Conservation (phyloP, 192 early-diverging fungal species). For the Coemansia sp. region DNA sequence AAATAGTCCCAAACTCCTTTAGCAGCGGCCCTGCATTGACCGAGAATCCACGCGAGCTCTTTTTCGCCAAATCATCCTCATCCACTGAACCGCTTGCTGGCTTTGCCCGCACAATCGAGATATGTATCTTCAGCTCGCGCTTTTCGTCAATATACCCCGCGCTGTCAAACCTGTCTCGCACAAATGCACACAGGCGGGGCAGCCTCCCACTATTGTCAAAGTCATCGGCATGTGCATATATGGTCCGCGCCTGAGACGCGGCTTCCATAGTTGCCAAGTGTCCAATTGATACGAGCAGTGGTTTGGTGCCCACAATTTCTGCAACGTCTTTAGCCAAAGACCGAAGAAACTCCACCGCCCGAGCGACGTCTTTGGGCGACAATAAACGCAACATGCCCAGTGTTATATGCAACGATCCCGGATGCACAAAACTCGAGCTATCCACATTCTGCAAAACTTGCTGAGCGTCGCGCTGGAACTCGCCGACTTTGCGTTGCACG, state of each 20-base stretch:
- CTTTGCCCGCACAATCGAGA: constrained; percentile 26
- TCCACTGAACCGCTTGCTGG: not conserved
- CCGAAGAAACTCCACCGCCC: constrained; percentile 24
- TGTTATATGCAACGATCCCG: constrained; percentile 33
- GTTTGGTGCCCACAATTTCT: constrained; percentile 10
- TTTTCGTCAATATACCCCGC: constrained; percentile 43
- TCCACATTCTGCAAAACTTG: not conserved
- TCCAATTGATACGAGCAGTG: constrained; percentile 25
- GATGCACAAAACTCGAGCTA: constrained; percentile 12
- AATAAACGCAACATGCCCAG: constrained; percentile 46
- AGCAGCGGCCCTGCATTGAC: constrained; percentile 32
- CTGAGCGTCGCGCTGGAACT: constrained; percentile 13
- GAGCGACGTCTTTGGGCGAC: constrained; percentile 9
- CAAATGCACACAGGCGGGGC: constrained; percentile 20
- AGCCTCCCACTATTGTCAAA: constrained; percentile 16
- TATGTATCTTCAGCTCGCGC: constrained; percentile 38
- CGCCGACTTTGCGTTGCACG: constrained; percentile 27
- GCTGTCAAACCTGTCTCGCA: constrained; percentile 22
- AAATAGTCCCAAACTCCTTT: constrained; percentile 17
- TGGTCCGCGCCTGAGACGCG: constrained; percentile 11
- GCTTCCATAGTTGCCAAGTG: constrained; percentile 30
- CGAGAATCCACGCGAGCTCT: not conserved
- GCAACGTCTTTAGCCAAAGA: constrained; percentile 19
- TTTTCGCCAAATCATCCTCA: not conserved
- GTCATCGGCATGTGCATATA: constrained; percentile 28